phyloP scores from a whole-genome alignment of 2,329 filamentous ascomycete genomes.

The Orbilia blumenaviensis region DNA sequence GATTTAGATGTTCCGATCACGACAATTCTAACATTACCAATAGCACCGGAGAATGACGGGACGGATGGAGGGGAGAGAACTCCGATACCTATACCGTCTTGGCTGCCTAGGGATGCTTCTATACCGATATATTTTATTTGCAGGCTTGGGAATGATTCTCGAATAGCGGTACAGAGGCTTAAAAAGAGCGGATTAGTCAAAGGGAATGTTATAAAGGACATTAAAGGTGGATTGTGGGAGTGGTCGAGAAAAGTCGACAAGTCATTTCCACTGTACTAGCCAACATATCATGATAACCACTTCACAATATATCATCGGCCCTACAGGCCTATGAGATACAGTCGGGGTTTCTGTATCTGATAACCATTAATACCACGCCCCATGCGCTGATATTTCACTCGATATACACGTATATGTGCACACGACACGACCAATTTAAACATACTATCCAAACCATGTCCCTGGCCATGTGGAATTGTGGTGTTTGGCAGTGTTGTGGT shows the following conservation, averaged over 20 bases:
- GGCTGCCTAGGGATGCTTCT: constrained; percentile 61
- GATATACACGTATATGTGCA: too few species aligned
- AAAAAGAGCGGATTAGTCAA: constrained; percentile 66
- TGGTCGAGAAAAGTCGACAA: constrained; percentile 76
- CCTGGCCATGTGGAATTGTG: neutral
- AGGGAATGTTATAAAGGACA: constrained; percentile 72
- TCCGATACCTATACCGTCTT: constrained; percentile 55
- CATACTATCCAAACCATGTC: too few species aligned
- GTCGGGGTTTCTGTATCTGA: too few species aligned
- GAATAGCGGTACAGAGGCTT: constrained; percentile 73
- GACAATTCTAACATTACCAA: constrained; percentile 37
- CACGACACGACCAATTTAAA: too few species aligned
- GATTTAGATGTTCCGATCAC: constrained; percentile 44
- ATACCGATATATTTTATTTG: constrained; percentile 76
- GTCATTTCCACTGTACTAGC: constrained; percentile 68
- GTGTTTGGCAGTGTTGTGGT: constrained; percentile 9
- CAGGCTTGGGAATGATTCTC: constrained; percentile 80
- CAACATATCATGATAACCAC: too few species aligned
- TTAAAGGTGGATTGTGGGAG: constrained; percentile 74
- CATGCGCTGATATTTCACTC: neutral
- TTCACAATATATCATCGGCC: too few species aligned
- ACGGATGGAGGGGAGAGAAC: neutral
- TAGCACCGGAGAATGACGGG: neutral
- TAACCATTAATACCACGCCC: neutral
- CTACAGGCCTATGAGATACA: too few species aligned